A percentile compares a stretch with the other conserved stretches of the same genome.
phyloP scores from a whole-genome alignment of 345 rosid species.

The Raphanus sativus region DNA sequence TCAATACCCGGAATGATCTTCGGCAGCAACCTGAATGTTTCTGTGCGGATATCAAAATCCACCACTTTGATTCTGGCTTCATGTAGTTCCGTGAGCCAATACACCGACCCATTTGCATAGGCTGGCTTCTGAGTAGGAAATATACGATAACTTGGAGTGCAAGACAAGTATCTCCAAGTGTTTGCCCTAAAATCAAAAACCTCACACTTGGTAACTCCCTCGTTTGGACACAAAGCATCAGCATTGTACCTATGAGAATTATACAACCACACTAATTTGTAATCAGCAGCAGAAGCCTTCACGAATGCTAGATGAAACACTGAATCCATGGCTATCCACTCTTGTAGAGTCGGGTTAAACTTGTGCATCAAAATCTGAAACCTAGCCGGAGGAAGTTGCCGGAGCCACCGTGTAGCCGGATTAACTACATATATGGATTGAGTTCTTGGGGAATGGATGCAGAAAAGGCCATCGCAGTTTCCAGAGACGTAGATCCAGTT shows the following conservation, averaged over 20 bases:
- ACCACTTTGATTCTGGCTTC: not conserved
- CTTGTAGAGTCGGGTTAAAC: not conserved
- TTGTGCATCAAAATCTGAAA: not conserved
- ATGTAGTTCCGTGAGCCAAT: conserved; percentile 12
- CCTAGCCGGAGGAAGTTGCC: conserved; percentile 19
- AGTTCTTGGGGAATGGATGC: not conserved
- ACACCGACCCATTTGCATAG: not conserved
- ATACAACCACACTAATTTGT: conserved; percentile 30
- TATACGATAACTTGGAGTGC: conserved; percentile 12
- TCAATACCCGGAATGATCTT: not conserved
- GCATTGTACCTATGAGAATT: not conserved
- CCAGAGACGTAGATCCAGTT: not conserved
- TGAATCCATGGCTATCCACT: not conserved
- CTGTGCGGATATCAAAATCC: conserved; percentile 8
- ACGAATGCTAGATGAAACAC: conserved; percentile 1
- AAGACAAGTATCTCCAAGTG: conserved; percentile 24
- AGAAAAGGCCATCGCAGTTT: not conserved
- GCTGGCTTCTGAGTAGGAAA: not conserved
- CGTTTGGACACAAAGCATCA: not conserved
- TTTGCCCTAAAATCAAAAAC: conserved; percentile 26
- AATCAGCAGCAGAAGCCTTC: not conserved
- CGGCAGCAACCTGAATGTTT: conserved; percentile 4
- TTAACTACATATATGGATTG: conserved; percentile 4
- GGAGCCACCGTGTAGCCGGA: conserved; percentile 11
- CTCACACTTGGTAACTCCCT: conserved; percentile 17